These are phyloP conservation scores for Boletus semigastroideus DNA, from an alignment of 1,284 basidiomycete genomes.

Conservation along the genomic window DNA sequence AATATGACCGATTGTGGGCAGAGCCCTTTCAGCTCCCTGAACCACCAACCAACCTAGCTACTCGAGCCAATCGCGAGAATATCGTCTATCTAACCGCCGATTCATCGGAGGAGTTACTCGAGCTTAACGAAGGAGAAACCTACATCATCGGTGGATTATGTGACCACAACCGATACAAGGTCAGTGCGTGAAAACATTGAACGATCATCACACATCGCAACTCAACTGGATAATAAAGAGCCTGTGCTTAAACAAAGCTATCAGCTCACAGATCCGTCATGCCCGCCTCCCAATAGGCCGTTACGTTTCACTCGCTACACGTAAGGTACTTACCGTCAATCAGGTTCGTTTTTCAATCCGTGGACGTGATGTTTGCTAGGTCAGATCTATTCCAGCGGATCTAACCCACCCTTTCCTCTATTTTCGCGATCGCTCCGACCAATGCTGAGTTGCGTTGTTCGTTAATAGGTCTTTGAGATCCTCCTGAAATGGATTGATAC, in stretches of 20 bases:
- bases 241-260: slow-evolving; percentile 88
- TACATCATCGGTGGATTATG: slow-evolving; percentile 98
- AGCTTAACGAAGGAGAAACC: slow-evolving; percentile 80
- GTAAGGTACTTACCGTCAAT: slow-evolving; percentile 97
- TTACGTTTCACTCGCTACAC: slow-evolving; percentile 81
- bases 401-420: not conserved
- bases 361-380: not conserved
- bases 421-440: slow-evolving; percentile 3
- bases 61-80: slow-evolving; percentile 36
- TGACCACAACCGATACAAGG: slow-evolving; percentile 97
- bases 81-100: slow-evolving; percentile 96
- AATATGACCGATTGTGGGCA: slow-evolving; percentile 69
- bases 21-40: slow-evolving; percentile 8
- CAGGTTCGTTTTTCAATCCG: slow-evolving; percentile 46
- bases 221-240: slow-evolving; percentile 48
- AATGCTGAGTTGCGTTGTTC: slow-evolving; percentile 13
- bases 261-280: slow-evolving; percentile 70
- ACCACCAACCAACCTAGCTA: slow-evolving; percentile 5
- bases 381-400: too few species aligned
- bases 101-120: slow-evolving; percentile 79
- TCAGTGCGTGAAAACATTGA: slow-evolving; percentile 5
- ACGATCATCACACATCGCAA: not conserved
- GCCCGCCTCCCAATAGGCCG: slow-evolving; percentile 93
- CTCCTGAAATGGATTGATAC: slow-evolving; percentile 86
- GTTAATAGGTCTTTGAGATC: slow-evolving; percentile 77